Conservation (phyloP, 192 early-diverging fungal genomes). For the Haplosporangium gracile region DNA sequence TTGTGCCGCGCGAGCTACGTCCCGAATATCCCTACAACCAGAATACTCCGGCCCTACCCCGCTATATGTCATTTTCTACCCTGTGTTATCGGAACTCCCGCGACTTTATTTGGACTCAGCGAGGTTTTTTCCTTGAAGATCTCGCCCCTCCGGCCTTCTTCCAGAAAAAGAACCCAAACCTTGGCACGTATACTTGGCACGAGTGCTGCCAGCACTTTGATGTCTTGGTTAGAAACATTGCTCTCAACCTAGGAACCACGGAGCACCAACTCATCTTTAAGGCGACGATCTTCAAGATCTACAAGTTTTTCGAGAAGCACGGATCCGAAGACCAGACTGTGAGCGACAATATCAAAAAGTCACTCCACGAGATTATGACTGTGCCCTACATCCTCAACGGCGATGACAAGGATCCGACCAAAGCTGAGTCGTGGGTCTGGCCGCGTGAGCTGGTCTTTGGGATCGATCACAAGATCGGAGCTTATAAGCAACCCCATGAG, state of each 20-base stretch:
- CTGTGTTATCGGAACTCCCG: not conserved
- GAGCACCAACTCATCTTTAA: not conserved
- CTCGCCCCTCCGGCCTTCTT: not conserved
- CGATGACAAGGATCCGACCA: not conserved
- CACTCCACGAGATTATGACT: not conserved
- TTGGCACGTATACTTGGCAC: not conserved
- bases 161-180: not conserved
- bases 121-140: not conserved
- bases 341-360: not conserved
- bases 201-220: not conserved
- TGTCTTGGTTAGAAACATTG: not conserved
- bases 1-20: not conserved
- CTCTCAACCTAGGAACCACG: not conserved
- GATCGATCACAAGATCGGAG: not conserved
- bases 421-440: not conserved
- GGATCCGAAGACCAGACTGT: no score
- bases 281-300: not conserved
- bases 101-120: not conserved
- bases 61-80: not conserved
- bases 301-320: not conserved
- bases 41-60: not conserved
- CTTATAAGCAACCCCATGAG: not conserved
- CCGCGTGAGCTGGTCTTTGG: not conserved
- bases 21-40: not conserved
- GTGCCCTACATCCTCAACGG: conserved; percentile 8